Conservation (phyloP, 1,284 basidiomycete genomes). For the Kwoniella shivajii region DNA sequence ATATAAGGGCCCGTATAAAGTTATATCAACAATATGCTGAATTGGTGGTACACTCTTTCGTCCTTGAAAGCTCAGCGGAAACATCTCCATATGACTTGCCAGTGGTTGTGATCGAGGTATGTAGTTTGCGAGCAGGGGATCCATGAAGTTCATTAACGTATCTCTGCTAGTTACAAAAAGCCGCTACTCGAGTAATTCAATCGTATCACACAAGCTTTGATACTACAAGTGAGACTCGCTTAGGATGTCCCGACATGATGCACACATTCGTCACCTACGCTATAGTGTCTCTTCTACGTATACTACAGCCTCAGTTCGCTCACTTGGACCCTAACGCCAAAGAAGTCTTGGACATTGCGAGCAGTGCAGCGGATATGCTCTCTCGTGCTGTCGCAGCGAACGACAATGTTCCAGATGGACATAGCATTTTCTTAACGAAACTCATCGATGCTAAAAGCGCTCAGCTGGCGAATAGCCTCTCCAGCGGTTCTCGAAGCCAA, state of each 20-base stretch:
- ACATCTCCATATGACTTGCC: conserved; percentile 12
- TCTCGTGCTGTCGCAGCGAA: conserved; percentile 27
- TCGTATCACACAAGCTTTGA: conserved; percentile 27
- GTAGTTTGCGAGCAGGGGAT: conserved; percentile 3
- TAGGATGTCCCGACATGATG: conserved; percentile 35
- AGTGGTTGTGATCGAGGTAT: conserved; percentile 30
- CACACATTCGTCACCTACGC: conserved; percentile 40
- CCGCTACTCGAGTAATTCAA: conserved; percentile 30
- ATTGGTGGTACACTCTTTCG: conserved; percentile 34
- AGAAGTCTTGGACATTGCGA: conserved; percentile 11
- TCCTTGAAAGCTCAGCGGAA: conserved; percentile 26
- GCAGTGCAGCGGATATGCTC: conserved; percentile 31
- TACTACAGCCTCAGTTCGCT: conserved; percentile 16
- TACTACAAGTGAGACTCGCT: conserved; percentile 10
- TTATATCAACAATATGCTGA: conserved; percentile 36
- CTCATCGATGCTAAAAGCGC: conserved; percentile 1
- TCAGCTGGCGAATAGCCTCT: no score
- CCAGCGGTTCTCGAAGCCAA: no score
- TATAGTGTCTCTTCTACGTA: conserved; percentile 31
- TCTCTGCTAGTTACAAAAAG: conserved; percentile 26
- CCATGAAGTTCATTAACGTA: background rate
- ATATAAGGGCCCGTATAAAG: conserved; percentile 21
- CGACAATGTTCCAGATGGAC: conserved; percentile 30
- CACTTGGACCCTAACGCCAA: conserved; percentile 14
- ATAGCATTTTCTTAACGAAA: conserved; percentile 16